These are phyloP conservation scores for Mycena filopes DNA, from an alignment of 768 basidiomycete genomes.

Conservation along the genomic window DNA sequence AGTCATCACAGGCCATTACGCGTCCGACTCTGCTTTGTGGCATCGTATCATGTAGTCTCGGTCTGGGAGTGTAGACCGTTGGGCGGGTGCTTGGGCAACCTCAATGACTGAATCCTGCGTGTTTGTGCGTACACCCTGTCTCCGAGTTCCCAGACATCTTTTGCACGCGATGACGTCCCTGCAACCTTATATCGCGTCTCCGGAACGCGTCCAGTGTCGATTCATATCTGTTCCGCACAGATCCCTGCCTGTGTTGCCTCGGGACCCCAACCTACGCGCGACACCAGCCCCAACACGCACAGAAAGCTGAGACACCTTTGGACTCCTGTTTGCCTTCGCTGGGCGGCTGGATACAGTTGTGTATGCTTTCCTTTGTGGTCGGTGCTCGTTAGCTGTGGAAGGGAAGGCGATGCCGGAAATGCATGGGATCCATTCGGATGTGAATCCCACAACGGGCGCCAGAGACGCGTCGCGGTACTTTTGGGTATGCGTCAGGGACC, in stretches of 20 bases:
- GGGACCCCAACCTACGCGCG: constrained; percentile 31
- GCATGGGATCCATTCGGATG: constrained; percentile 23
- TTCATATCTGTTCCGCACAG: constrained; percentile 20
- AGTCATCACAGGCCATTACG: constrained; percentile 25
- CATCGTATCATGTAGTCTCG: constrained; percentile 6
- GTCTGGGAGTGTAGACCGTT: constrained; percentile 21
- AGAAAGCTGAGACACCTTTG: constrained; percentile 29
- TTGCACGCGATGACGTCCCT: constrained; percentile 30
- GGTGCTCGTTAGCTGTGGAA: constrained; percentile 21
- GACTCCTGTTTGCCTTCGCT: constrained; percentile 22
- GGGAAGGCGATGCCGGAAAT: constrained; percentile 34
- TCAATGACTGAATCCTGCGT: constrained; percentile 29
- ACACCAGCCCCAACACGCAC: constrained; percentile 16
- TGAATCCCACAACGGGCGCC: constrained; percentile 23
- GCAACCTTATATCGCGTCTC: constrained; percentile 32
- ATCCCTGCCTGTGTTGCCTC: constrained; percentile 34
- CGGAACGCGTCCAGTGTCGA: constrained; percentile 26
- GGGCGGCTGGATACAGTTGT: constrained; percentile 5
- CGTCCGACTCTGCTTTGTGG: constrained; percentile 21
- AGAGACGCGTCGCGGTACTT: constrained; percentile 33
- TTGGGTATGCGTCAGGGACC: constrained; percentile 28
- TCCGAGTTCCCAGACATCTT: constrained; percentile 17
- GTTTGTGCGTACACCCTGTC: constrained; percentile 24
- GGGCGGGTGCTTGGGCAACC: constrained; percentile 14
- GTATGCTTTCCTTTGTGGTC: constrained; percentile 28